phyloP scores from a whole-genome alignment of 1,139 yeast species.

The Geotrichum candidum region DNA sequence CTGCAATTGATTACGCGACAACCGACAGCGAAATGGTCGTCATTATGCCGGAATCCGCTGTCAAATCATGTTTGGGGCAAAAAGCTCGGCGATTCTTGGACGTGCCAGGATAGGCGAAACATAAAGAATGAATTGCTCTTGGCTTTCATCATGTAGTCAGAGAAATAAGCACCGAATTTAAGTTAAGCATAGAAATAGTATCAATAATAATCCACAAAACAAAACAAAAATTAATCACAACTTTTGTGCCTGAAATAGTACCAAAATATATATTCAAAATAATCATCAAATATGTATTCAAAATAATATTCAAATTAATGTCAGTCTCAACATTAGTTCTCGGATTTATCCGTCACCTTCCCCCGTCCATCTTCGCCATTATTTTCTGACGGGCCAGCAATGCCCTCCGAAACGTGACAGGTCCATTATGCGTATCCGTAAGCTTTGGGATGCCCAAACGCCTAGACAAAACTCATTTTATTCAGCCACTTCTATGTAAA shows the following conservation, averaged over 20 bases:
- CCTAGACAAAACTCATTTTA: background rate
- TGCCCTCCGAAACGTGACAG: background rate
- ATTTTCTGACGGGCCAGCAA: background rate
- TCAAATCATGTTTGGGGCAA: background rate
- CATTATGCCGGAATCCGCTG: background rate
- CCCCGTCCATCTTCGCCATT: background rate
- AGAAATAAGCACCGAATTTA: background rate
- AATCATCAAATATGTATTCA: background rate
- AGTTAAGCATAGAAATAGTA: background rate
- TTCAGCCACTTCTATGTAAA: background rate
- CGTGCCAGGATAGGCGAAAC: background rate
- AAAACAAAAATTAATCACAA: background rate
- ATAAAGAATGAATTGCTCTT: background rate
- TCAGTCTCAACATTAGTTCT: background rate
- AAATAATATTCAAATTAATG: background rate
- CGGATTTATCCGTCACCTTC: background rate
- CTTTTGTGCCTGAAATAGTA: background rate
- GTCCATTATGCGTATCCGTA: background rate
- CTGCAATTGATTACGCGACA: too few relatives aligned
- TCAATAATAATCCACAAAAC: background rate
- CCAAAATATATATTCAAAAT: background rate
- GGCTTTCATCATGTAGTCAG: background rate
- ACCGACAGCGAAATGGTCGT: background rate
- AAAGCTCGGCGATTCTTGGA: background rate
- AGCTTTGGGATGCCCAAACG: background rate